Evolutionary conservation across 345 rosid species (phyloP), one percentile per base, ranked within the genome.

Genomic region (Fremontodendron californicum): DNA sequence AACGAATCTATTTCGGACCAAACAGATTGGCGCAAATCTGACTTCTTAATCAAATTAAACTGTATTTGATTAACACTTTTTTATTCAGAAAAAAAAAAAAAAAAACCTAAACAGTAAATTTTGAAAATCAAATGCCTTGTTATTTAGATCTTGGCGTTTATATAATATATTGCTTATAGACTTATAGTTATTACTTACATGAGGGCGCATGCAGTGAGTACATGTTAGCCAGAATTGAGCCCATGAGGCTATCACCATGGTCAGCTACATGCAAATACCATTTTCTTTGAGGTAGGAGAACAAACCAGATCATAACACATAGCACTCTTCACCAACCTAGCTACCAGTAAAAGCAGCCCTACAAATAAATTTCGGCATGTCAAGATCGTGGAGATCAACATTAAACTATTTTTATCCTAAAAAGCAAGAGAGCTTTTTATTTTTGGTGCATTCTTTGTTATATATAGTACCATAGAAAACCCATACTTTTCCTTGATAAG

Each of bases 281-380:
- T 27, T 46, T 37, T 69, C 73, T 69, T 69, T 16, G 21, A 27
- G 33, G 57, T 69, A 27, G 57, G 73, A 69, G 57, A 69, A 27
- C 39, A 29, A 18, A 3, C 18, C 23, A 57, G 57, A 27, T 9
- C 73, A 69, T 45, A 7, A 16, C 55, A 27, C 39, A 46, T 46
- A 16, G 9, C 57, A 46, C 74, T 19, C 74, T 71, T 71, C 74
- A 71, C 60, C 74, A 49, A 71, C 74, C 72, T 23, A 10, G 33
- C n/a, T 23, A 37, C 25, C 7, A 15, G 10, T 33, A 37, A 29
- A 61, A 15, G 6, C 18, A n/a, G 12, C 70, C 48, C 27, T 65
- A 5, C 12, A 23, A 37, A 40, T 8, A 7, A 40, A 11, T 25
- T 46, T 70, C 25, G 43, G 3, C 74, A 71, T 49, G 60, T 48